Conservation (phyloP, 192 early-diverging fungal genomes). For the Backusella australiensis region DNA sequence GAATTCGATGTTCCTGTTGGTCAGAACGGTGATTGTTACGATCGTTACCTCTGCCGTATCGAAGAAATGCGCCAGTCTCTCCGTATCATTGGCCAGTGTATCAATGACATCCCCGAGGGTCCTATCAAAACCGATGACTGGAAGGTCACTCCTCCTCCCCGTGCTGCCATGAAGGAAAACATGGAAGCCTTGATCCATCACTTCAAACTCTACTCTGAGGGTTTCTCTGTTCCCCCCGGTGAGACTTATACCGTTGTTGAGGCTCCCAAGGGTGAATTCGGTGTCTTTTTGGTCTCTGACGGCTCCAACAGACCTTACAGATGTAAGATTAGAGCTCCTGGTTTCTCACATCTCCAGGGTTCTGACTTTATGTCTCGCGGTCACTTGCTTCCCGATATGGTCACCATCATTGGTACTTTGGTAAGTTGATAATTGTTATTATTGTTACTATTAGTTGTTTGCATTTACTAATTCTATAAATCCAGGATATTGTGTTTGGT, state of each 20-base stretch:
- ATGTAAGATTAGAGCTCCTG: constrained; percentile 94
- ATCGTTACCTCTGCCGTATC: constrained; percentile 94
- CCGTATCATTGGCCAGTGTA: constrained; percentile 93
- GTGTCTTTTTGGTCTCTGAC: constrained; percentile 91
- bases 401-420: constrained; percentile 96
- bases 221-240: constrained; percentile 93
- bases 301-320: constrained; percentile 95
- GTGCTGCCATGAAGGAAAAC: constrained; percentile 94
- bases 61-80: constrained; percentile 99
- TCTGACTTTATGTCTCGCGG: constrained; percentile 89
- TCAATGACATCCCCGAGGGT: constrained; percentile 95
- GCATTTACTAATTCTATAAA: not conserved
- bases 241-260: constrained; percentile 98
- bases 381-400: constrained; percentile 93
- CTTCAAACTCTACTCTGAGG: constrained; percentile 99
- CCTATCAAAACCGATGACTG: constrained; percentile 94
- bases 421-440: constrained; percentile 10
- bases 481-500: constrained; percentile 95
- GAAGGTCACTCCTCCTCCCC: constrained; percentile 92
- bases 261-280: constrained; percentile 99
- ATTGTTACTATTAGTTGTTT: not conserved
- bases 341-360: constrained; percentile 90
- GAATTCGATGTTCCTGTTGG: constrained; percentile 98
- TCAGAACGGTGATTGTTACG: constrained; percentile 92
- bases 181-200: constrained; percentile 99